Conservation (phyloP, 2,329 filamentous ascomycete species). For the Ophiostoma quercus region DNA sequence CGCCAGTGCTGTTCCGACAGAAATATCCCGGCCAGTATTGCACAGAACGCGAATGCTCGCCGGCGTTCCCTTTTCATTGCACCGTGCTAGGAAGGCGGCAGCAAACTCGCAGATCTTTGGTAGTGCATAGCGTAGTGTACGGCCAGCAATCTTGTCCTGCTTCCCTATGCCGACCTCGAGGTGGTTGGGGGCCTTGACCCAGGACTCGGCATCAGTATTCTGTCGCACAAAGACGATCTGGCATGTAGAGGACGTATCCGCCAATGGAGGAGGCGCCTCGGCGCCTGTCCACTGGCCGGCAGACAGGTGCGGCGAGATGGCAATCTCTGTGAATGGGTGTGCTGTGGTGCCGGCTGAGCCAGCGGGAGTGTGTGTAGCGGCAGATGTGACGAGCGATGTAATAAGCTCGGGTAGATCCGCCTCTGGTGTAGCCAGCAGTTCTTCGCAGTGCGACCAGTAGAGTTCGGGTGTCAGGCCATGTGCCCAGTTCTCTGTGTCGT, state of each 20-base stretch:
- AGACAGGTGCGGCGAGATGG: slow-evolving; percentile 29
- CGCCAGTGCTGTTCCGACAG: slow-evolving; percentile 70
- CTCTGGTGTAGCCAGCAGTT: slow-evolving; percentile 60
- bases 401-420: slow-evolving; percentile 55
- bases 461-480: slow-evolving; percentile 67
- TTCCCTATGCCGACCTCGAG: slow-evolving; percentile 60
- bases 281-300: slow-evolving; percentile 27
- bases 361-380: neutral
- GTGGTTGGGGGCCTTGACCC: slow-evolving; percentile 38
- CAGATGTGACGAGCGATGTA: slow-evolving; percentile 37
- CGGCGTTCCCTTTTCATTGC: slow-evolving; percentile 23
- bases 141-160: slow-evolving; percentile 67
- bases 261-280: neutral
- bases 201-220: slow-evolving; percentile 42
- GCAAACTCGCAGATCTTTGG: slow-evolving; percentile 57
- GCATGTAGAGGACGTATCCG: slow-evolving; percentile 3
- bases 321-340: neutral
- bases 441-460: slow-evolving; percentile 68
- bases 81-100: slow-evolving; percentile 34
- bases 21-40: slow-evolving; percentile 71
- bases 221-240: slow-evolving; percentile 42
- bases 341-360: neutral
- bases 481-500: slow-evolving; percentile 94
- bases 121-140: slow-evolving; percentile 71
- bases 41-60: slow-evolving; percentile 58